Evolutionary conservation across 371 early-diverging fungal species (phyloP), one percentile per base, ranked within the genome.

Genomic region (Haplosporangium sp.): DNA sequence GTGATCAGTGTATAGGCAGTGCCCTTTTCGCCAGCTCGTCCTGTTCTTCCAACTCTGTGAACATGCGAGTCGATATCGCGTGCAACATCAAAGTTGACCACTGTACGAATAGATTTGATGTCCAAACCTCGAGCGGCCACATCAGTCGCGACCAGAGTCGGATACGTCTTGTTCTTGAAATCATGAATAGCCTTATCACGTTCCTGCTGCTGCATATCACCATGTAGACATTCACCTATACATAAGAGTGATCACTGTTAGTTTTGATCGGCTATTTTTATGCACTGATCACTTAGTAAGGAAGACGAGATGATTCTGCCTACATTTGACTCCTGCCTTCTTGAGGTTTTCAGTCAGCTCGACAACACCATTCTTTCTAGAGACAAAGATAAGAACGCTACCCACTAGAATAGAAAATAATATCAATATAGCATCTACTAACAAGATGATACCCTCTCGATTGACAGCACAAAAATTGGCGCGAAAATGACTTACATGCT

Each of bases 81-180:
- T 5, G 95, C 92, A 36, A 91, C 73, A 71, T 94, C 94, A 69
- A 86, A 94, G 71, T 93, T 92, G 59, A 95, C 80, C 2, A 95
- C 93, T 0, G 84, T 87, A 37, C 89, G 87, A 9, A 94, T 86
- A 1, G 85, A 58, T 51, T 91, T 89, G 65, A 95, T 93, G 68
- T 95, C 98, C 43, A 97, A 83, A 63, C 99, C 99, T 77, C 99
- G 89, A 10, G 96, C 97, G 57, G 99, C 99, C 13, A 99, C 99
- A 83, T 99, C 99, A 0, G 99, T 99, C 5, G 99, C 99, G 52
- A 99, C 92, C 64, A 99, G 82, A 40, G 96, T 89, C n/a, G 92
- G 86, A 71, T 89, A 89, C 54, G 82, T 84, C 66, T 87, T 91
- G 11, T 69, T 59, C 59, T 90, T 91, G 85, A 96, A 97, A 70